Percentiles rank a stretch among this genome's conserved stretches.
Conservation (phyloP, 2,329 filamentous ascomycete genomes). For the Boeremia lycopersici region DNA sequence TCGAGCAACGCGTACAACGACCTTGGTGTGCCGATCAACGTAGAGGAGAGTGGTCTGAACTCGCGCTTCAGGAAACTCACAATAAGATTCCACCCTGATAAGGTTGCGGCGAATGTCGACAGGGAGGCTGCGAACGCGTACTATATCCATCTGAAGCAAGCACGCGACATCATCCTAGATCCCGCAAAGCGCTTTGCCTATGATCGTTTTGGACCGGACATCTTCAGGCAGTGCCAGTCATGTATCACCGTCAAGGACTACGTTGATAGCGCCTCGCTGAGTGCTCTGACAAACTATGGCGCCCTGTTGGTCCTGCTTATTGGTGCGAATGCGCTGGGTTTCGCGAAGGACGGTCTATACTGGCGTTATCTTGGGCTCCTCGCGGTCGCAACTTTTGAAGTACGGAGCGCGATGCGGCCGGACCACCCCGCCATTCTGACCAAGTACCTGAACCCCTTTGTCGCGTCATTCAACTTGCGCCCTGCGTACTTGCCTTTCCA, state of each 20-base stretch:
- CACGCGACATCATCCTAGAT: conserved; percentile 85
- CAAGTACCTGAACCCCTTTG: conserved; percentile 55
- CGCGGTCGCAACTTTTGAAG: conserved; percentile 62
- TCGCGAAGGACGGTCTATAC: conserved; percentile 42
- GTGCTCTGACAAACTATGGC: conserved; percentile 33
- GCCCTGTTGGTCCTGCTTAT: conserved; percentile 36
- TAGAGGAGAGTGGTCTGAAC: conserved; percentile 78
- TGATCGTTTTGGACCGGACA: conserved; percentile 76
- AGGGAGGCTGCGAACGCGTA: conserved; percentile 51
- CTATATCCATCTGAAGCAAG: conserved; percentile 84
- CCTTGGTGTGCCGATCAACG: conserved; percentile 71
- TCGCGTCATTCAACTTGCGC: conserved; percentile 51
- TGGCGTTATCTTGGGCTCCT: conserved; percentile 60
- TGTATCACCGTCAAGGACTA: conserved; percentile 75
- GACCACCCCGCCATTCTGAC: conserved; percentile 52
- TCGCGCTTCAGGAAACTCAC: conserved; percentile 76
- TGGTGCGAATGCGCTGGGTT: conserved; percentile 44
- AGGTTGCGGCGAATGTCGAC: conserved; percentile 55
- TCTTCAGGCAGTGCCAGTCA: conserved; percentile 59
- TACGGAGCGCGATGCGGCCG: conserved; percentile 62
- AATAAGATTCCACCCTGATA: conserved; percentile 80
- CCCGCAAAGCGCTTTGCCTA: conserved; percentile 80
- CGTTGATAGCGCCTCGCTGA: conserved; percentile 65
- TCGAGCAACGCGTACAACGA: conserved; percentile 79
- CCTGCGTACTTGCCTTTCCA: conserved; percentile 84